These are phyloP conservation scores for Saccharomyces jurei DNA, from an alignment of 805 yeast genomes.

Conservation along the genomic window DNA sequence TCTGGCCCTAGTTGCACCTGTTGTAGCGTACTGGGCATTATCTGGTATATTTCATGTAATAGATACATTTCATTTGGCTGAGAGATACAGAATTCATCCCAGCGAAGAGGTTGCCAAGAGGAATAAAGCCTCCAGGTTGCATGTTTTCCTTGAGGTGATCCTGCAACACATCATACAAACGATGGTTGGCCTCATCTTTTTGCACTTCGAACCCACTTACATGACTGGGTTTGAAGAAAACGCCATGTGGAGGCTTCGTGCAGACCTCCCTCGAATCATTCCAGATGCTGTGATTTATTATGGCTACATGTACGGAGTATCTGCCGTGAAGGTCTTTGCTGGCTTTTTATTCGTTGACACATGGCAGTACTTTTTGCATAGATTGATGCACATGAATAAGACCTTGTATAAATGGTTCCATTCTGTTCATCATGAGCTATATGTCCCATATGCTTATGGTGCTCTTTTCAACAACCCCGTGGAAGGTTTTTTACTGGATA, in stretches of 20 bases:
- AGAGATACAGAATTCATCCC: conserved; percentile 83
- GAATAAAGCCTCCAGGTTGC: conserved; percentile 62
- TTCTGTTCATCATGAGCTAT: conserved; percentile 87
- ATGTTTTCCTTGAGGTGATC: conserved; percentile 74
- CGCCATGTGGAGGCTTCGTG: conserved; percentile 39
- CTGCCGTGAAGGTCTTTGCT: conserved; percentile 44
- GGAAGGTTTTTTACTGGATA: conserved; percentile 89
- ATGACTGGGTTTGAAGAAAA: conserved; percentile 44
- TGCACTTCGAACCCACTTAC: conserved; percentile 49
- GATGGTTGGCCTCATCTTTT: conserved; percentile 51
- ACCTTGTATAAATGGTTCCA: conserved; percentile 73
- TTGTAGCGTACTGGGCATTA: conserved; percentile 75
- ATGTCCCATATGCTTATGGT: conserved; percentile 95
- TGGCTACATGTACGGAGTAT: conserved; percentile 55
- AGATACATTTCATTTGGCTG: conserved; percentile 70
- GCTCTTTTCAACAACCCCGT: conserved; percentile 91
- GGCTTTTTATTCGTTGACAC: conserved; percentile 80
- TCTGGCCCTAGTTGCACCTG: conserved; percentile 65
- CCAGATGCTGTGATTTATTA: conserved; percentile 44
- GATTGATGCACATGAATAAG: conserved; percentile 79
- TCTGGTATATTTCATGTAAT: conserved; percentile 66
- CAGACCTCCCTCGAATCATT: conserved; percentile 26
- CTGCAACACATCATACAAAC: conserved; percentile 83
- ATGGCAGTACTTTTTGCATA: conserved; percentile 91
- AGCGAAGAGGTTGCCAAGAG: conserved; percentile 71